A percentile compares a stretch with the other conserved stretches of the same genome.
These are phyloP conservation scores for Eragrostis curvula DNA, from an alignment of 176 grass and related monocot species.

Conservation along the genomic window DNA sequence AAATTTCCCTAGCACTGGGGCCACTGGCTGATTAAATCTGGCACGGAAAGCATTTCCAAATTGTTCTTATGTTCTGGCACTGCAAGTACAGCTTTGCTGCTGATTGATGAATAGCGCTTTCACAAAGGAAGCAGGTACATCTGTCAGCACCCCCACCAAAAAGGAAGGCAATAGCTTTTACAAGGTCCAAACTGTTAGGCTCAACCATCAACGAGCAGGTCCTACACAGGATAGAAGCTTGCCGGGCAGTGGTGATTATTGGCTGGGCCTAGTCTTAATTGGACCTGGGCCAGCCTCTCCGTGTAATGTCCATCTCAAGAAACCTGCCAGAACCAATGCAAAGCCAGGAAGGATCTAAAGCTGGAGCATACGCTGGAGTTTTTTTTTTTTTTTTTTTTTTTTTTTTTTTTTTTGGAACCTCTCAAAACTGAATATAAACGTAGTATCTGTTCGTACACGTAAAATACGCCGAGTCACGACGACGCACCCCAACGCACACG, in stretches of 20 bases:
- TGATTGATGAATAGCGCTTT: slow-evolving; percentile 22
- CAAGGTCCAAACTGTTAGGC: slow-evolving; percentile 16
- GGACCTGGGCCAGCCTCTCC: slow-evolving; percentile 30
- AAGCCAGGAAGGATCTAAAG: slow-evolving; percentile 22
- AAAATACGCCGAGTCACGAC: no score
- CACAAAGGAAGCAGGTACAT: background rate
- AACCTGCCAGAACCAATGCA: slow-evolving; percentile 38
- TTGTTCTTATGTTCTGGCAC: background rate
- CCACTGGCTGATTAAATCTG: background rate
- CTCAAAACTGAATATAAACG: no score
- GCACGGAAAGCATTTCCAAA: background rate
- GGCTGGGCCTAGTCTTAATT: slow-evolving; percentile 43
- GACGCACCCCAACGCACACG: no score
- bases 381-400: no score
- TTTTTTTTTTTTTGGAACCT: no score
- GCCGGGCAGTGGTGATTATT: slow-evolving; percentile 34
- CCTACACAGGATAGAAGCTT: background rate
- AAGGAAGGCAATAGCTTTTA: background rate
- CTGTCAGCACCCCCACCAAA: slow-evolving; percentile 17
- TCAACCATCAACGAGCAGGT: slow-evolving; percentile 30
- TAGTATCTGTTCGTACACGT: no score
- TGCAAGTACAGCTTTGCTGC: slow-evolving; percentile 18
- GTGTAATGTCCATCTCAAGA: slow-evolving; percentile 47
- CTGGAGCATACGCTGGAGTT: background rate
- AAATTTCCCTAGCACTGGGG: background rate